Conservation (phyloP, 2,329 filamentous ascomycete genomes). For the Podosphaera xanthii region DNA sequence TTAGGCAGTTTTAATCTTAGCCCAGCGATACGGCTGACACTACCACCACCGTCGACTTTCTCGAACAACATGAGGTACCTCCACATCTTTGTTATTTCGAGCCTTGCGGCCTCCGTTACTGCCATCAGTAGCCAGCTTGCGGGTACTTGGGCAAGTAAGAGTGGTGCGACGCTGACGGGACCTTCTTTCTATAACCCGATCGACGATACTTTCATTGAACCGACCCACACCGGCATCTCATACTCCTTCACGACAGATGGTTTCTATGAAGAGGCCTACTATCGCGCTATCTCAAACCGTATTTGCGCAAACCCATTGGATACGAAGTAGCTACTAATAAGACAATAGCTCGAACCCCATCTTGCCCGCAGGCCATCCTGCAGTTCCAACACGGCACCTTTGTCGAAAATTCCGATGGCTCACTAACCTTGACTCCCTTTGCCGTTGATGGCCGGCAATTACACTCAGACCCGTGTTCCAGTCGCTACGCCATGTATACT, state of each 20-base stretch:
- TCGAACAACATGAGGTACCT: neutral
- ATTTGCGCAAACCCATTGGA: conserved; percentile 13
- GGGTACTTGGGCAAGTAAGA: conserved; percentile 55
- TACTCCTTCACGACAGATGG: conserved; percentile 52
- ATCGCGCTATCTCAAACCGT: conserved; percentile 47
- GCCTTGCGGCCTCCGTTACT: conserved; percentile 14
- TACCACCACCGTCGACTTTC: no score
- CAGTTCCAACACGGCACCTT: conserved; percentile 53
- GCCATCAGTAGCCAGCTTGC: conserved; percentile 27
- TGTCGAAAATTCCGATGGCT: conserved; percentile 30
- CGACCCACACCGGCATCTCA: conserved; percentile 42
- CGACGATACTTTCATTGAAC: conserved; percentile 42
- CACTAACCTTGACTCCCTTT: conserved; percentile 35
- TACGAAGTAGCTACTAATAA: conserved; percentile 3
- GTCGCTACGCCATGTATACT: conserved; percentile 30
- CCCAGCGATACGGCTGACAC: no score
- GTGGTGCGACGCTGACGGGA: conserved; percentile 43
- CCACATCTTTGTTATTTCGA: neutral
- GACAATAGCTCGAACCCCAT: conserved; percentile 28
- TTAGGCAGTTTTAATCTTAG: no score
- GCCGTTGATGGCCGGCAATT: conserved; percentile 44
- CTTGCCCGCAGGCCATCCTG: conserved; percentile 40
- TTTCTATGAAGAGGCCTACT: conserved; percentile 45
- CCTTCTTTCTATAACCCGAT: conserved; percentile 48
- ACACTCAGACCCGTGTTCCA: conserved; percentile 37